Conservation (phyloP, 768 basidiomycete species). For the Suillus occidentalis region DNA sequence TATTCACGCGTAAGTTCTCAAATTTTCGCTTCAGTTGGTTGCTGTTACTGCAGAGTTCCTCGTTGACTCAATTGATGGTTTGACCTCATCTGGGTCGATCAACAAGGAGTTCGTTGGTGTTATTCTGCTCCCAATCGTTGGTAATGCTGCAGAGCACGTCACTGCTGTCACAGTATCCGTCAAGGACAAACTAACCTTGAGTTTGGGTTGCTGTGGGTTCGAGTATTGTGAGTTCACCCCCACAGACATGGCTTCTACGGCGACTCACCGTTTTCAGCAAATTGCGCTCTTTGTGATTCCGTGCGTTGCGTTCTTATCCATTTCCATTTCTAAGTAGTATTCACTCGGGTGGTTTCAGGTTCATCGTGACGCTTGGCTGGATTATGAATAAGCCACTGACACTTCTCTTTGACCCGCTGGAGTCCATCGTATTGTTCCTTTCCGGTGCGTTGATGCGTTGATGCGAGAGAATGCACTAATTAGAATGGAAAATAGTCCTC, state of each 20-base stretch:
- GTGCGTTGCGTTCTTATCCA: conserved; percentile 29
- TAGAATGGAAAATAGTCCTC: conserved; percentile 46
- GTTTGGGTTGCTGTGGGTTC: conserved; percentile 89
- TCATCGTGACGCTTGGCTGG: conserved; percentile 81
- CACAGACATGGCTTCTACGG: background rate
- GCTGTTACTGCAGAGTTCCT: conserved; percentile 64
- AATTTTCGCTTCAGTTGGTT: conserved; percentile 39
- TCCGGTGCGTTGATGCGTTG: conserved; percentile 16
- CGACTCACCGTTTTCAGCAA: conserved; percentile 48
- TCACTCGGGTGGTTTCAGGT: conserved; percentile 37
- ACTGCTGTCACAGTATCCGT: conserved; percentile 91
- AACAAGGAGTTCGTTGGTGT: conserved; percentile 84
- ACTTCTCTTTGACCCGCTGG: conserved; percentile 85
- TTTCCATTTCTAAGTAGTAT: conserved; percentile 1
- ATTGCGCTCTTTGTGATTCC: conserved; percentile 70
- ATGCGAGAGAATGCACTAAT: background rate
- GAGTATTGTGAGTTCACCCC: conserved; percentile 57
- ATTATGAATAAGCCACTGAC: conserved; percentile 75
- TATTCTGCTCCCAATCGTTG: conserved; percentile 87
- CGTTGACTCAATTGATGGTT: conserved; percentile 78
- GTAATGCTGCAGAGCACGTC: conserved; percentile 88
- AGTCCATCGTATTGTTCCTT: conserved; percentile 45
- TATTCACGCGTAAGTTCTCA: background rate
- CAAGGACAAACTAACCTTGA: conserved; percentile 85
- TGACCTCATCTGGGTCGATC: conserved; percentile 58